These are phyloP conservation scores for Phascolomyces articulosus DNA, from an alignment of 371 early-diverging fungal species.

Conservation along the genomic window DNA sequence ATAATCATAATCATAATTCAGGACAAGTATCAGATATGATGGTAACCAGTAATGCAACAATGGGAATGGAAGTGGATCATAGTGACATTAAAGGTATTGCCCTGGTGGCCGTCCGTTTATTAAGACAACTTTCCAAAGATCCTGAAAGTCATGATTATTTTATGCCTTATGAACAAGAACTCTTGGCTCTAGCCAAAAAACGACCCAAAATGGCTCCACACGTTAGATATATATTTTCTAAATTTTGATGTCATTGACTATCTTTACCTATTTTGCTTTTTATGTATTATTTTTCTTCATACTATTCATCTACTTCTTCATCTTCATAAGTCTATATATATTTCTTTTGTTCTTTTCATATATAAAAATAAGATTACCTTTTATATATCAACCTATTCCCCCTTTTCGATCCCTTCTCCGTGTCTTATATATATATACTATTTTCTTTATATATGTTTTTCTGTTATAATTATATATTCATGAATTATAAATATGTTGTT, in stretches of 20 bases:
- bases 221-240: conserved; percentile 21
- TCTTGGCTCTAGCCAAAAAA: conserved; percentile 37
- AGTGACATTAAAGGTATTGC: conserved; percentile 69
- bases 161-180: conserved; percentile 60
- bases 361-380: no score
- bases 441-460: no score
- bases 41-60: neutral
- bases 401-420: no score
- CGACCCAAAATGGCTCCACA: conserved; percentile 38
- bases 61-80: conserved; percentile 14
- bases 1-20: no score
- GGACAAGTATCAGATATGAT: no score
- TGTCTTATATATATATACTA: no score
- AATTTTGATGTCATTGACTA: conserved; percentile 3
- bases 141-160: conserved; percentile 58
- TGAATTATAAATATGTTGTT: no score
- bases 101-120: conserved; percentile 65
- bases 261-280: neutral
- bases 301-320: neutral
- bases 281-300: neutral
- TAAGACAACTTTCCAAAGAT: conserved; percentile 68
- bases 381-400: no score
- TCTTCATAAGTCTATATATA: no score
- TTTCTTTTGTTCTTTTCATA: no score
- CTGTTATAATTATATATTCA: no score